Evolutionary conservation across 306 rosid species (phyloP).

Genomic region (Coriaria nepalensis): DNA sequence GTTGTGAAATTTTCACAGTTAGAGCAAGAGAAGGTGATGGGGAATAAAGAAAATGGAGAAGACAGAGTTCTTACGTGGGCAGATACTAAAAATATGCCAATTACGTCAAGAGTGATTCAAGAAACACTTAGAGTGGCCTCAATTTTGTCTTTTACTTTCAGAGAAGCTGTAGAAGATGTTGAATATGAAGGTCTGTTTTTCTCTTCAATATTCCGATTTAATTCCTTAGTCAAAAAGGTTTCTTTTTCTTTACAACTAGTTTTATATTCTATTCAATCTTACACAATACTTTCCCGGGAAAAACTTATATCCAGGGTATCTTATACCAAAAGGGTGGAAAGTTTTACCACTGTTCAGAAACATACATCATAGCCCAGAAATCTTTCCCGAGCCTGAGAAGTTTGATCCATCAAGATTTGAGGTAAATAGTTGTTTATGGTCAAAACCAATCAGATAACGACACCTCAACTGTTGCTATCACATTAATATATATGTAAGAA

Average conservation of each 20-base stretch:
- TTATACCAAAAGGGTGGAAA: conserved; percentile 98
- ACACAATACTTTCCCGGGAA: no score
- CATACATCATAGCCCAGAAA: conserved; percentile 77
- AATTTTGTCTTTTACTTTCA: conserved; percentile 79
- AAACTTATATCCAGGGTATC: conserved; percentile 35
- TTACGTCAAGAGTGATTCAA: conserved; percentile 75
- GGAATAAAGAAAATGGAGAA: conserved; percentile 29
- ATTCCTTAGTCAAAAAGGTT: background rate
- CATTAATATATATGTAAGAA: background rate
- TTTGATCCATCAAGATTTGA: conserved; percentile 94
- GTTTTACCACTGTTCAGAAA: conserved; percentile 88
- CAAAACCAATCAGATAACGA: no score
- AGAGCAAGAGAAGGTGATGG: conserved; percentile 60
- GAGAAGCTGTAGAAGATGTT: conserved; percentile 91
- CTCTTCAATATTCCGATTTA: background rate
- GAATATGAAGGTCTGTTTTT: conserved; percentile 62
- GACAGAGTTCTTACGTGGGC: conserved; percentile 55
- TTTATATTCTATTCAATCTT: no score
- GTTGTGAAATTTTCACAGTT: conserved; percentile 25
- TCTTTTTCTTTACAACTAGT: background rate
- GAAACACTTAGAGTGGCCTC: conserved; percentile 92
- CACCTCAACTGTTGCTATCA: no score
- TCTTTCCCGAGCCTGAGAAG: conserved; percentile 65
- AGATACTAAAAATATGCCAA: conserved; percentile 71
- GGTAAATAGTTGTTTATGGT: conserved; percentile 26